phyloP scores from a whole-genome alignment of 352 stramenopile genomes.

The Phytopythium montanum region DNA sequence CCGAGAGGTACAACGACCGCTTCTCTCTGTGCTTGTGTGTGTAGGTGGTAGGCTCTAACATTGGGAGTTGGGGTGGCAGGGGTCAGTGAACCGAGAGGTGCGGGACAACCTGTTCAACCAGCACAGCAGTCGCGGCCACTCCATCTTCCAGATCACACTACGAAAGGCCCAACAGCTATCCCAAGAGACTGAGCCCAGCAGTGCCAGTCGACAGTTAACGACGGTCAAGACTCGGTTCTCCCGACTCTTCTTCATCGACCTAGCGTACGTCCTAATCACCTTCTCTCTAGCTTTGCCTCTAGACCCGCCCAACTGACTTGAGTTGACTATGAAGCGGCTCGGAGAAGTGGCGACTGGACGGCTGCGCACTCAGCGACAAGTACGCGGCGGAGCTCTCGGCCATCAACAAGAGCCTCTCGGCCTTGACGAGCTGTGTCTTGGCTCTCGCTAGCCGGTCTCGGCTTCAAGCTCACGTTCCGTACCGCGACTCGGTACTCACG shows the following conservation, averaged over 20 bases:
- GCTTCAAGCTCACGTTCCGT: constrained; percentile 50
- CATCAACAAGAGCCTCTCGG: constrained; percentile 76
- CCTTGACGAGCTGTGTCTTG: constrained; percentile 73
- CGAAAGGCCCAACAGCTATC: constrained; percentile 23
- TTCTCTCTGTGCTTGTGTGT: background rate
- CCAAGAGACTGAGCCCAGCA: background rate
- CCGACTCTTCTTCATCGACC: constrained; percentile 67
- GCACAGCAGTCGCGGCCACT: constrained; percentile 62
- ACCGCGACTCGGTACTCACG: constrained; percentile 67
- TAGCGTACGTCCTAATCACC: constrained; percentile 33
- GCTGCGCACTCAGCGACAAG: constrained; percentile 50
- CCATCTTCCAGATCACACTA: constrained; percentile 70
- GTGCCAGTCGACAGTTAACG: background rate
- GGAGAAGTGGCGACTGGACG: constrained; percentile 63
- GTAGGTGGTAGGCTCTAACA: no score
- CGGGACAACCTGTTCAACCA: constrained; percentile 77
- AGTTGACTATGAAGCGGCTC: constrained; percentile 32
- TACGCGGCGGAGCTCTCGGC: constrained; percentile 58
- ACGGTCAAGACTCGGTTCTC: constrained; percentile 39
- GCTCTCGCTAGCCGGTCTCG: constrained; percentile 57
- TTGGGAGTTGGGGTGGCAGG: constrained; percentile 18
- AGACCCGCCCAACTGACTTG: constrained; percentile 3
- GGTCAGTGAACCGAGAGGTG: constrained; percentile 60
- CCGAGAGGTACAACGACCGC: constrained; percentile 28
- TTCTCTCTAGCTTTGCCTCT: background rate